These are phyloP conservation scores for Circinella umbellata DNA, from an alignment of 371 early-diverging fungal genomes.

Conservation along the genomic window DNA sequence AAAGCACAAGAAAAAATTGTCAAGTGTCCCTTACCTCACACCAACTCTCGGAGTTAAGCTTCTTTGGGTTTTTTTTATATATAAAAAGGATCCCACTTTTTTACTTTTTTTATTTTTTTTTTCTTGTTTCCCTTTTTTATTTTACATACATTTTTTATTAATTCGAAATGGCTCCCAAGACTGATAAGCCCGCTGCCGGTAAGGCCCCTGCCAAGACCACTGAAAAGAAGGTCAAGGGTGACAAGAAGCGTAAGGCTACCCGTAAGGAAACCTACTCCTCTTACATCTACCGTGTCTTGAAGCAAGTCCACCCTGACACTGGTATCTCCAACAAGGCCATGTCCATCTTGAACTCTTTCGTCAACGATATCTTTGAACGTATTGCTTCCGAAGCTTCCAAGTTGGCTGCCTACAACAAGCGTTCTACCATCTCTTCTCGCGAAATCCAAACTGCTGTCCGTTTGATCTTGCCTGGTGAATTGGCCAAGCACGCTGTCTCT, in stretches of 20 bases:
- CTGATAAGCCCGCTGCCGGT: conserved; percentile 63
- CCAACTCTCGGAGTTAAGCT: too few species aligned
- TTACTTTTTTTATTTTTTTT: conserved; percentile 22
- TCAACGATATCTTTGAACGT: conserved; percentile 97
- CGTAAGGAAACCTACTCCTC: conserved; percentile 93
- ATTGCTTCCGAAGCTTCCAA: conserved; percentile 91
- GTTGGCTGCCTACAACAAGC: conserved; percentile 95
- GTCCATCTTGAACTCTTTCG: conserved; percentile 98
- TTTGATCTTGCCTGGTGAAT: conserved; percentile 94
- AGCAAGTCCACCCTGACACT: conserved; percentile 97
- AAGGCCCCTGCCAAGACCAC: conserved; percentile 74
- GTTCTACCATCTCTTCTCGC: conserved; percentile 93
- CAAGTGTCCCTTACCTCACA: neutral
- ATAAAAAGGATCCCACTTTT: neutral
- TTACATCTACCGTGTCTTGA: conserved; percentile 97
- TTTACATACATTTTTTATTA: conserved; percentile 13
- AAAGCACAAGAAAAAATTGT: too few species aligned
- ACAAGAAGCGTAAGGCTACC: conserved; percentile 65
- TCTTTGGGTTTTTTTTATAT: neutral
- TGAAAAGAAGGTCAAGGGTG: conserved; percentile 55
- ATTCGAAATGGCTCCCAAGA: conserved; percentile 57
- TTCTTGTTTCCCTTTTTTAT: conserved; percentile 20
- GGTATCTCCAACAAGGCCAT: conserved; percentile 99
- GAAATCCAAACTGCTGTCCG: conserved; percentile 96
- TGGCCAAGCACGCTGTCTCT: conserved; percentile 97